Evolutionary conservation across 108 stramenopile species (phyloP).

Genomic region (Nitzschia inconspicua): DNA sequence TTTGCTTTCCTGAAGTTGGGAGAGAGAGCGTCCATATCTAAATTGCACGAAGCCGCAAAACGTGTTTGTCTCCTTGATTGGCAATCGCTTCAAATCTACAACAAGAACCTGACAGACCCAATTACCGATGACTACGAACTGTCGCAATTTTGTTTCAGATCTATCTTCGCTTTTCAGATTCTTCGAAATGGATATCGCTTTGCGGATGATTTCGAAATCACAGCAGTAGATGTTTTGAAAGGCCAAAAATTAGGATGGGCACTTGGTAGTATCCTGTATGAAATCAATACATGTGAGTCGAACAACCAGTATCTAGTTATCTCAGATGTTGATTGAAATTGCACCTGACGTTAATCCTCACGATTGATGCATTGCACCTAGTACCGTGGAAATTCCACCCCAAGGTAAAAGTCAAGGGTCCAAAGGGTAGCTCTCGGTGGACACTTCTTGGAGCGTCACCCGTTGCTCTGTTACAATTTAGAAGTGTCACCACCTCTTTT

Average conservation of each 20-base stretch:
- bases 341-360: too few species aligned
- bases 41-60: slow-evolving; percentile 39
- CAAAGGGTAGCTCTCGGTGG: too few species aligned
- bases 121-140: slow-evolving; percentile 35
- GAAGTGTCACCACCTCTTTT: too few species aligned
- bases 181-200: slow-evolving; percentile 82
- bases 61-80: slow-evolving; percentile 57
- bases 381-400: too few species aligned
- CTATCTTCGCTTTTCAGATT: slow-evolving; percentile 68
- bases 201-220: slow-evolving; percentile 42
- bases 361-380: too few species aligned
- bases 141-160: slow-evolving; percentile 72
- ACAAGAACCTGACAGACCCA: slow-evolving; percentile 8
- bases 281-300: slow-evolving; percentile 71
- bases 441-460: too few species aligned
- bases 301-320: not conserved
- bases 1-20: slow-evolving; percentile 59
- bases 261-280: slow-evolving; percentile 84
- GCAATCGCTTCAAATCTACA: slow-evolving; percentile 48
- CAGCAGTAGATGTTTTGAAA: slow-evolving; percentile 71
- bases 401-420: too few species aligned
- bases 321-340: too few species aligned
- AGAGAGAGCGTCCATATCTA: slow-evolving; percentile 32
- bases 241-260: slow-evolving; percentile 88
- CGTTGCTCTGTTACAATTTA: too few species aligned